Conservation (phyloP, 2,329 filamentous ascomycete genomes). For the Penicillium sp. region DNA sequence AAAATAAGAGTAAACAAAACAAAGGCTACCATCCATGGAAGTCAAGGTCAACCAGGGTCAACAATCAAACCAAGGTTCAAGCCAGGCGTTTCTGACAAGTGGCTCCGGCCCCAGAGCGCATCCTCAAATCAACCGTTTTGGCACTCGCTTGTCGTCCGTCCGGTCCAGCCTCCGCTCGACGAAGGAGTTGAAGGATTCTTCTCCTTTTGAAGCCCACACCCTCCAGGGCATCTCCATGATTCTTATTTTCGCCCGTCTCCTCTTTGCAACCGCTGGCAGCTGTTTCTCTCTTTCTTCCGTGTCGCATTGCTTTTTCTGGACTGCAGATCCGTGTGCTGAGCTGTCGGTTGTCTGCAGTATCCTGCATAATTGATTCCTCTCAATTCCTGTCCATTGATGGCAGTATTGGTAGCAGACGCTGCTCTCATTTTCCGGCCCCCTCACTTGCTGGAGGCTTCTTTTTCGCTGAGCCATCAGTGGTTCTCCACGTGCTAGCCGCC, state of each 20-base stretch:
- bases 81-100: slow-evolving; percentile 17
- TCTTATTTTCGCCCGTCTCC: background rate
- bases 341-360: slow-evolving; percentile 29
- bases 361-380: slow-evolving; percentile 18
- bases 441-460: slow-evolving; percentile 8
- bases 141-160: slow-evolving; percentile 21
- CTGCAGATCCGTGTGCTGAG: slow-evolving; percentile 30
- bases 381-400: slow-evolving; percentile 3
- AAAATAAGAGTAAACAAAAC: slow-evolving; percentile 6
- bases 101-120: slow-evolving; percentile 12
- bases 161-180: slow-evolving; percentile 25
- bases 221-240: background rate
- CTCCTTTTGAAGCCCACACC: background rate
- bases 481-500: slow-evolving; percentile 33
- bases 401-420: background rate
- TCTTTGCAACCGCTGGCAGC: slow-evolving; percentile 6
- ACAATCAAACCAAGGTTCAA: slow-evolving; percentile 1
- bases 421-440: slow-evolving; percentile 4
- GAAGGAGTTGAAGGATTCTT: slow-evolving; percentile 1
- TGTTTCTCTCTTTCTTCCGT: slow-evolving; percentile 12
- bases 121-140: slow-evolving; percentile 15
- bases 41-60: background rate
- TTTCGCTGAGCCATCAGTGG: slow-evolving; percentile 22
- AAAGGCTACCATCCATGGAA: slow-evolving; percentile 10
- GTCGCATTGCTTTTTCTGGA: slow-evolving; percentile 17